Evolutionary conservation across 1,139 yeast species (phyloP).

Genomic region (Taphrina sp.): DNA sequence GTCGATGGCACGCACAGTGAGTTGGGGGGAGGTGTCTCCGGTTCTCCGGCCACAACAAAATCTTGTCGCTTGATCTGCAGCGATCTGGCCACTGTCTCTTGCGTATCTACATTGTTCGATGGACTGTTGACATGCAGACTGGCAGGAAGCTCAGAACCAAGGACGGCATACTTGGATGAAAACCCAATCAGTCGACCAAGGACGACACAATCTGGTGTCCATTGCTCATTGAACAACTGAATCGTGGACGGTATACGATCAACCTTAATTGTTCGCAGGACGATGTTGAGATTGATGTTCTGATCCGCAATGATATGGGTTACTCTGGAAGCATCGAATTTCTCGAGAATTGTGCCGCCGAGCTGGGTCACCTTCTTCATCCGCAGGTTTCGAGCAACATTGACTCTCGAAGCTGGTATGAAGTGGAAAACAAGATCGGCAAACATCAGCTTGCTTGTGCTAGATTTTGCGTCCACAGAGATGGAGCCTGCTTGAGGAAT

Average conservation of each 20-base stretch:
- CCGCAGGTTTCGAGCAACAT: constrained; percentile 3
- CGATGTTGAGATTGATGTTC: constrained; percentile 2
- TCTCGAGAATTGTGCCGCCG: constrained; percentile 18
- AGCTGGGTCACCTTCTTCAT: constrained; percentile 12
- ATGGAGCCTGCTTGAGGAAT: neutral
- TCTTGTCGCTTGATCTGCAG: neutral
- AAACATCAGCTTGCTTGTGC: constrained; percentile 11
- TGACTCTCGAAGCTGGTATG: constrained; percentile 21
- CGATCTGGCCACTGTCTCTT: neutral
- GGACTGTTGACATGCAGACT: too few species aligned
- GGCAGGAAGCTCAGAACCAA: neutral
- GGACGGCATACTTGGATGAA: neutral
- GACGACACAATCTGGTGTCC: constrained; percentile 24
- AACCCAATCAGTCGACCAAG: neutral
- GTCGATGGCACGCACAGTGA: neutral
- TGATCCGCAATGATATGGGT: constrained; percentile 32
- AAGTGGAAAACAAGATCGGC: constrained; percentile 20
- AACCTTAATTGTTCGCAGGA: neutral
- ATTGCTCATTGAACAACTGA: neutral
- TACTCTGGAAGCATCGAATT: constrained; percentile 7
- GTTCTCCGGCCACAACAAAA: too few species aligned
- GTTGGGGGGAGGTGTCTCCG: neutral
- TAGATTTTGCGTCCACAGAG: neutral
- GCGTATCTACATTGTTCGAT: neutral
- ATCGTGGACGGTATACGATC: neutral